Evolutionary conservation across 2,329 filamentous ascomycete species (phyloP).

Genomic region (Fusarium piperis): DNA sequence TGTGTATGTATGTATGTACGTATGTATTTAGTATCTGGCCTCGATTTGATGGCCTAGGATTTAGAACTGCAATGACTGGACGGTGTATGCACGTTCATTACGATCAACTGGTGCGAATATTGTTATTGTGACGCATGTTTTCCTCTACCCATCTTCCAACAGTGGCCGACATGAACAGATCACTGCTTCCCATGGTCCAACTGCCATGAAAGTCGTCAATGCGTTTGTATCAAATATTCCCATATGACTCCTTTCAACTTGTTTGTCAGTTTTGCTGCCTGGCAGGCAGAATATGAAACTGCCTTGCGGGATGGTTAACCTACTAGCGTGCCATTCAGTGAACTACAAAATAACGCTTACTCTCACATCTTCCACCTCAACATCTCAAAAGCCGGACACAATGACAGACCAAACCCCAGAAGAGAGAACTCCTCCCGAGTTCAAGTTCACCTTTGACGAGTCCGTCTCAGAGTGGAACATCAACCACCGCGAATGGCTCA

Average conservation of each 20-base stretch:
- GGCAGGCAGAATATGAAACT: slow-evolving; percentile 8
- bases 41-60: slow-evolving; percentile 3
- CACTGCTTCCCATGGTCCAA: neutral
- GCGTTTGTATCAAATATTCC: neutral
- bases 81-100: neutral
- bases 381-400: neutral
- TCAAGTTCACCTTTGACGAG: slow-evolving; percentile 38
- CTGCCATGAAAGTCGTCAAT: neutral
- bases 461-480: slow-evolving; percentile 39
- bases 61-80: slow-evolving; percentile 23
- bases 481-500: slow-evolving; percentile 40
- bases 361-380: neutral
- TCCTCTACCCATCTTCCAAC: too few relatives aligned
- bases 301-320: neutral
- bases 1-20: slow-evolving; percentile 26
- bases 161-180: neutral
- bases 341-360: slow-evolving; percentile 2
- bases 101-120: neutral
- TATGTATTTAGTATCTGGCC: slow-evolving; percentile 22
- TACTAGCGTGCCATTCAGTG: neutral
- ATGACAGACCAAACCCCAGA: slow-evolving; percentile 16
- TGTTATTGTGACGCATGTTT: neutral
- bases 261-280: slow-evolving; percentile 1
- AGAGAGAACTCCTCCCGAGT: neutral
- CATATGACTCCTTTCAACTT: neutral